These are phyloP conservation scores for Corchorus olitorius DNA, from an alignment of 345 rosid species.

Conservation along the genomic window DNA sequence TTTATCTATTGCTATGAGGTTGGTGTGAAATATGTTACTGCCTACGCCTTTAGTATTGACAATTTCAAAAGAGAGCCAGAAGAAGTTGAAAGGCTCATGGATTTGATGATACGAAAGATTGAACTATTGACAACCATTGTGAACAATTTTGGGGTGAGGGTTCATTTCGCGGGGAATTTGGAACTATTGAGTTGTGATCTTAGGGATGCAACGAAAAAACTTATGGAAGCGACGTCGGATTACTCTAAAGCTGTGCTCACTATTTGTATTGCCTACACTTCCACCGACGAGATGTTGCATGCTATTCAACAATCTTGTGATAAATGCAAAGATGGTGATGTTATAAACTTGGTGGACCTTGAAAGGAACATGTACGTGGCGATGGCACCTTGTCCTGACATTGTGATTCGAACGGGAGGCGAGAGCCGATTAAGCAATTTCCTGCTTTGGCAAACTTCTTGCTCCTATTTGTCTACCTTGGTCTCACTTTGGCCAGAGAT, in stretches of 20 bases:
- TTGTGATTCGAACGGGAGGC: slow-evolving; percentile 49
- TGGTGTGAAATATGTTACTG: slow-evolving; percentile 46
- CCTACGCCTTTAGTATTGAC: slow-evolving; percentile 60
- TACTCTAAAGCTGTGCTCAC: background rate
- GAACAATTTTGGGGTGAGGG: slow-evolving; percentile 35
- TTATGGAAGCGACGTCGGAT: background rate
- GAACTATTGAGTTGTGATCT: background rate
- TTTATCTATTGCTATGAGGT: slow-evolving; percentile 27
- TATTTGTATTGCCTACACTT: slow-evolving; percentile 15
- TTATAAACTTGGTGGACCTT: slow-evolving; percentile 36
- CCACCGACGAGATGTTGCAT: slow-evolving; percentile 40
- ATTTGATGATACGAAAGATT: slow-evolving; percentile 43
- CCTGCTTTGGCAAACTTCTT: slow-evolving; percentile 47
- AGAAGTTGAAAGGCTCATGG: slow-evolving; percentile 49
- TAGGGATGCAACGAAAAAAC: background rate
- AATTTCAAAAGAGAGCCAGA: slow-evolving; percentile 53
- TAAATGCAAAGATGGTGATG: slow-evolving; percentile 2
- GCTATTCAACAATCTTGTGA: slow-evolving; percentile 43
- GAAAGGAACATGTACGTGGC: slow-evolving; percentile 57
- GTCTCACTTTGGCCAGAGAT: too few relatives aligned
- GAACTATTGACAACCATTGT: slow-evolving; percentile 31
- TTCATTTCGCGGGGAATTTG: slow-evolving; percentile 9
- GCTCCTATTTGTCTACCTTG: too few relatives aligned
- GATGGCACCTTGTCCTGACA: slow-evolving; percentile 55
- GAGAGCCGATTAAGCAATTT: slow-evolving; percentile 56